Base-by-base conservation (phyloP, 1,139 yeast genomes). In the Taphrina wiesneri region DNA sequence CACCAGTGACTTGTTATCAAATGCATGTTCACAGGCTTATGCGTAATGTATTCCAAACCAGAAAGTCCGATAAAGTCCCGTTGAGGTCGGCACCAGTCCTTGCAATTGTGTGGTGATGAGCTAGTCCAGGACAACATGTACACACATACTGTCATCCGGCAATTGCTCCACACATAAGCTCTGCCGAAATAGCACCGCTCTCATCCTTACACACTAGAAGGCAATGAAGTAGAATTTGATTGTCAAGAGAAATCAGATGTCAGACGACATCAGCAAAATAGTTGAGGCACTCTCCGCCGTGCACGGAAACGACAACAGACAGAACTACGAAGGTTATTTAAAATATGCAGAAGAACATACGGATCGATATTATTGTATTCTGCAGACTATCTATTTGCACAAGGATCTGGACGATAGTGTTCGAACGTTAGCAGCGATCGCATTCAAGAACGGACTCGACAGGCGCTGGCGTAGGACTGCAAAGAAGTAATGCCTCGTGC, bases 371-470 rank as follows among this genome's bases (percentile, higher is more conserved):
- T 68, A 86, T 73, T 82, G 75, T 67, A 72, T 79, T 25, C 75
- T 87, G 28, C 92, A 87, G 72, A 71, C 72, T 1, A 81, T 88
- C 0, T 91, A 89, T 74, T 78, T 85, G 66, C 85, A 87, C 70
- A 75, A 80, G 4, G 15, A 30, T 4, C 72, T 83, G 17, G 82
- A 90, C 0, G 76, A 87, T 32, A 89, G 87, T 68, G 80, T 85
- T 7, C 79, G 98, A 73, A 90, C 96, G 96, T 78, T 92, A 51
- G 92, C 97, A 0, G 82, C 90, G 2, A 92, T 93, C 53, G 88
- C 88, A 70, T 85, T 93, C 75, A 93, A 93, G 73, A 93, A 92
- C 75, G 96, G 96, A 0, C 79, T 90, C 26, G 96, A 90, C 36
- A 85, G 82, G 72, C 85, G 85, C 72, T 92, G 98, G 98, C 79